Evolutionary conservation across 768 basidiomycete species (phyloP).

Genomic region (Lyophyllum semitale): DNA sequence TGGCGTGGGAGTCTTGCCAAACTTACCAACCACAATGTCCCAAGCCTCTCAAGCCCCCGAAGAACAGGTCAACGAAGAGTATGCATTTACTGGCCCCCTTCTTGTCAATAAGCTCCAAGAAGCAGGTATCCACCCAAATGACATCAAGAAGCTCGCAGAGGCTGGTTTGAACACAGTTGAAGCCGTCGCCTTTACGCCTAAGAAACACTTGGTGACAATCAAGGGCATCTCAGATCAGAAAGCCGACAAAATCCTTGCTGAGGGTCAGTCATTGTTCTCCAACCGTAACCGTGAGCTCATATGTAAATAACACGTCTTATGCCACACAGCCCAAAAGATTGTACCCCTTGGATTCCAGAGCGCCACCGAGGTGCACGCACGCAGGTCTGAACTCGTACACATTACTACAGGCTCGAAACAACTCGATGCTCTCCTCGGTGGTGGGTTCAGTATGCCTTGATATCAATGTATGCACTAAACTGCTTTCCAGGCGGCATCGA

Average conservation of each 20-base stretch:
- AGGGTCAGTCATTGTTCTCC: conserved; percentile 59
- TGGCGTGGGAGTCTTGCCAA: conserved; percentile 6
- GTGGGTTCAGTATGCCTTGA: conserved; percentile 36
- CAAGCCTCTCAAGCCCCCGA: conserved; percentile 51
- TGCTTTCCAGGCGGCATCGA: conserved; percentile 82
- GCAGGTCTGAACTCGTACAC: conserved; percentile 91
- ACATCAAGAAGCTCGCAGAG: conserved; percentile 93
- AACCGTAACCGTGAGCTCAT: too few species aligned
- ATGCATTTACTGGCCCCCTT: conserved; percentile 74
- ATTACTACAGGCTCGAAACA: conserved; percentile 98
- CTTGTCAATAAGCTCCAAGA: conserved; percentile 86
- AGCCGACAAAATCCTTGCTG: conserved; percentile 92
- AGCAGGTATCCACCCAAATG: conserved; percentile 84
- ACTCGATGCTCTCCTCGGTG: conserved; percentile 92
- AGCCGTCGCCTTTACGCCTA: conserved; percentile 94
- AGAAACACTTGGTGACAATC: conserved; percentile 86
- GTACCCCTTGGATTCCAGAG: conserved; percentile 98
- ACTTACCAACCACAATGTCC: conserved; percentile 43
- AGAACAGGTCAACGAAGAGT: conserved; percentile 54
- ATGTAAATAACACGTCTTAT: conserved; percentile 1
- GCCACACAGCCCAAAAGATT: conserved; percentile 80
- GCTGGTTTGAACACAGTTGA: conserved; percentile 94
- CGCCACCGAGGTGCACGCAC: conserved; percentile 95
- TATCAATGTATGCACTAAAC: conserved; percentile 8
- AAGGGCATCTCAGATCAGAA: conserved; percentile 98